Percentiles rank a stretch among this genome's conserved stretches.
Evolutionary conservation across 2,329 filamentous ascomycete genomes (phyloP).

Genomic region (Blastomyces emzantsi): DNA sequence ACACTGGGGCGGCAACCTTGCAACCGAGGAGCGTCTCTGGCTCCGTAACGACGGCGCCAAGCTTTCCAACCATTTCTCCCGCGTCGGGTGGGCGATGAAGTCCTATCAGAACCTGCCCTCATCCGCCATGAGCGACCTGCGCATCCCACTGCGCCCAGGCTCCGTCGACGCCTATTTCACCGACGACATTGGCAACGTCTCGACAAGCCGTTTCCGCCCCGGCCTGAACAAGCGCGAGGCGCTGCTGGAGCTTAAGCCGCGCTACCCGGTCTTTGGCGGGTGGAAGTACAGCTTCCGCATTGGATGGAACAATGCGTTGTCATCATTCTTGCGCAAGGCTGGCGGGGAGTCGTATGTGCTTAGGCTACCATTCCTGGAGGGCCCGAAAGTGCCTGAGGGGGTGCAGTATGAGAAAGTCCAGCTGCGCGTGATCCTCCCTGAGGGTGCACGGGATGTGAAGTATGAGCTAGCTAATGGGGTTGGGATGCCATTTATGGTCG

Average conservation of each 20-base stretch:
- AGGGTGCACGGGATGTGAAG: slow-evolving; percentile 60
- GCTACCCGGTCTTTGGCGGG: slow-evolving; percentile 92
- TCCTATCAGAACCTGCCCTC: slow-evolving; percentile 69
- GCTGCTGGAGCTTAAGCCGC: slow-evolving; percentile 80
- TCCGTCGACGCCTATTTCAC: slow-evolving; percentile 87
- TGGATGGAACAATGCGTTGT: slow-evolving; percentile 86
- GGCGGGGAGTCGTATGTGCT: slow-evolving; percentile 66
- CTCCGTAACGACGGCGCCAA: slow-evolving; percentile 79
- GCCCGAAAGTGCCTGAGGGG: slow-evolving; percentile 76
- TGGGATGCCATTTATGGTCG: slow-evolving; percentile 49
- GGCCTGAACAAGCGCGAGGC: slow-evolving; percentile 54
- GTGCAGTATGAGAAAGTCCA: slow-evolving; percentile 75
- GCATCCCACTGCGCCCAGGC: slow-evolving; percentile 68
- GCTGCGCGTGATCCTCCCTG: slow-evolving; percentile 76
- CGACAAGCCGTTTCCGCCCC: slow-evolving; percentile 74
- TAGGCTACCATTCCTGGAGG: slow-evolving; percentile 87
- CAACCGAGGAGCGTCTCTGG: slow-evolving; percentile 88
- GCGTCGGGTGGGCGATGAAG: slow-evolving; percentile 64
- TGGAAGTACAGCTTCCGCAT: slow-evolving; percentile 98
- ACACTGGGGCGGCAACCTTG: slow-evolving; percentile 96
- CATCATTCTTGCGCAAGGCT: slow-evolving; percentile 60
- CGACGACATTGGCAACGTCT: slow-evolving; percentile 94
- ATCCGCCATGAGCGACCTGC: slow-evolving; percentile 71
- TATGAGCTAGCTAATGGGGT: slow-evolving; percentile 71
- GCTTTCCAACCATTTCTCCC: slow-evolving; percentile 61